A percentile compares a stretch with the other conserved stretches of the same genome.
These are phyloP conservation scores for Peribolospora baueri DNA, from an alignment of 768 basidiomycete genomes.

Conservation along the genomic window DNA sequence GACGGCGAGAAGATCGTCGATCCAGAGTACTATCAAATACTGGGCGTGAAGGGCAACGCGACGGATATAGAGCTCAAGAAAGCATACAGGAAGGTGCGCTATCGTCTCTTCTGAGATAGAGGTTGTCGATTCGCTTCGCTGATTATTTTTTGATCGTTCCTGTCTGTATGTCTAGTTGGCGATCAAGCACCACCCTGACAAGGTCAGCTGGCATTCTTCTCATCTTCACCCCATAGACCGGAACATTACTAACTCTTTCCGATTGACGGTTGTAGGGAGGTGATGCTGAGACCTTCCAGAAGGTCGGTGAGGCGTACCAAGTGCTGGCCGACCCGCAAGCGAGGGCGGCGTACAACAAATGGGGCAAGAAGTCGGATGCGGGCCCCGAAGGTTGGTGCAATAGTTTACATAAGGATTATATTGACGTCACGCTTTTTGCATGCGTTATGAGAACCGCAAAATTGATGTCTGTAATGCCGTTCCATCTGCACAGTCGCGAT, in stretches of 20 bases:
- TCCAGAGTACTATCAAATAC: conserved; percentile 65
- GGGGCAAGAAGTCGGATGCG: conserved; percentile 62
- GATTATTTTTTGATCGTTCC: too few species aligned
- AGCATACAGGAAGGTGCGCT: conserved; percentile 55
- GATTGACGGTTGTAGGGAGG: conserved; percentile 19
- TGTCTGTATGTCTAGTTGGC: conserved; percentile 21
- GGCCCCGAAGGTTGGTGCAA: conserved; percentile 14
- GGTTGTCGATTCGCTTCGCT: too few species aligned
- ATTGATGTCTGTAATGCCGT: conserved; percentile 13
- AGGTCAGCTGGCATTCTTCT: background rate
- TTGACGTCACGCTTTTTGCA: too few species aligned
- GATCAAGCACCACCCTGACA: conserved; percentile 45
- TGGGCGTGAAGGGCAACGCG: conserved; percentile 46
- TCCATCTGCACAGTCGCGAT: conserved; percentile 39
- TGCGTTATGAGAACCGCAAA: too few species aligned
- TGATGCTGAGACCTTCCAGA: conserved; percentile 89
- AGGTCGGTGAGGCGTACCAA: conserved; percentile 86
- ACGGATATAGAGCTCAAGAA: conserved; percentile 71
- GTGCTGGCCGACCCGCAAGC: conserved; percentile 34
- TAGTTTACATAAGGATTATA: too few species aligned
- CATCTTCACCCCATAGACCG: background rate
- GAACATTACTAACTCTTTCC: background rate
- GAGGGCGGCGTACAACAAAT: conserved; percentile 76
- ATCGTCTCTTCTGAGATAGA: too few species aligned
- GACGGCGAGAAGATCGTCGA: conserved; percentile 22